A percentile compares a stretch with the other conserved stretches of the same genome.
Conservation (phyloP, 371 early-diverging fungal species). For the Lichtheimia corymbifera region DNA sequence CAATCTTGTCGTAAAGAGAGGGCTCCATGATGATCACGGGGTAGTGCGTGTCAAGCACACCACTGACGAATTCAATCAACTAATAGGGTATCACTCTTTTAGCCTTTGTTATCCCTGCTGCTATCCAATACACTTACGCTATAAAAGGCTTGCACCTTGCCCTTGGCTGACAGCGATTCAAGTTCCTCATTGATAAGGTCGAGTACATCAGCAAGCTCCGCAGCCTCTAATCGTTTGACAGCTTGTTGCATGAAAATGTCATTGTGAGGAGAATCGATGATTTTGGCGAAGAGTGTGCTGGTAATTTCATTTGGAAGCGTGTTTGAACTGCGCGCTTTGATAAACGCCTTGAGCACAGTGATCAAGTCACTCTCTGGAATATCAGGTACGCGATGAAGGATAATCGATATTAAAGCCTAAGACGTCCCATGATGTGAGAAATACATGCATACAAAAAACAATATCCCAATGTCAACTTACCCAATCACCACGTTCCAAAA, state of each 20-base stretch:
- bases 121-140: too few relatives aligned
- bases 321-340: constrained; percentile 12
- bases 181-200: constrained; percentile 50
- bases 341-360: constrained; percentile 36
- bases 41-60: constrained; percentile 61
- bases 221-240: constrained; percentile 43
- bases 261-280: constrained; percentile 57
- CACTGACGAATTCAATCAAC: constrained; percentile 55
- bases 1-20: constrained; percentile 47
- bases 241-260: constrained; percentile 65
- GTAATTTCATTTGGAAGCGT: constrained; percentile 16
- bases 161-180: constrained; percentile 4
- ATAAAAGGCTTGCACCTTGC: too few relatives aligned
- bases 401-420: constrained; percentile 46
- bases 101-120: too few relatives aligned
- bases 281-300: constrained; percentile 32
- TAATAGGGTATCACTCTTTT: constrained; percentile 8
- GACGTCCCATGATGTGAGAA: not conserved
- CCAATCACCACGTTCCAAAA: constrained; percentile 61
- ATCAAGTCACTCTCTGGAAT: constrained; percentile 62
- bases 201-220: constrained; percentile 49
- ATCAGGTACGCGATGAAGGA: constrained; percentile 54
- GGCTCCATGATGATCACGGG: constrained; percentile 59
- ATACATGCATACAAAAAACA: not conserved
- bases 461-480: constrained; percentile 12